Percentiles rank a stretch among this genome's conserved stretches.
These are phyloP conservation scores for Phytopythium delawarense DNA, from an alignment of 352 stramenopile genomes.

Conservation along the genomic window DNA sequence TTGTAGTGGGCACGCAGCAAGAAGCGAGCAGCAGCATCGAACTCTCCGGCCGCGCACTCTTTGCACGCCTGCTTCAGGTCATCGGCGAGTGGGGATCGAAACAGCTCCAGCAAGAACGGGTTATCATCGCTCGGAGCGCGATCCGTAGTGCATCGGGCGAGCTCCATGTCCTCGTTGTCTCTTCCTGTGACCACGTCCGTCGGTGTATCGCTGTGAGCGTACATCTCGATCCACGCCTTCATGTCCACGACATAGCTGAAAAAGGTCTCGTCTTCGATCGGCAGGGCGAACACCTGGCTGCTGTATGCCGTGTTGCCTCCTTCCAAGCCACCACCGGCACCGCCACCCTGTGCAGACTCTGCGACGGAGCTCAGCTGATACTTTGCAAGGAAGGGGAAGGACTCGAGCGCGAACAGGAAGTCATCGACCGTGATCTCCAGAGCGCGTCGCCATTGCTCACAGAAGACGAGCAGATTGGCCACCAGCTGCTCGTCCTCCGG, in stretches of 20 bases:
- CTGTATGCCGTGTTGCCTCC: not conserved
- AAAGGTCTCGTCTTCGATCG: slow-evolving; percentile 33
- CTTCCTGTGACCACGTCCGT: not conserved
- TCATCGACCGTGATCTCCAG: slow-evolving; percentile 48
- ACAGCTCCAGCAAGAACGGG: slow-evolving; percentile 2
- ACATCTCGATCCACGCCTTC: slow-evolving; percentile 8
- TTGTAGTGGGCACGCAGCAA: slow-evolving; percentile 54
- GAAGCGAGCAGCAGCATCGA: slow-evolving; percentile 18
- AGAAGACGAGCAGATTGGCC: slow-evolving; percentile 33
- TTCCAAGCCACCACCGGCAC: not conserved
- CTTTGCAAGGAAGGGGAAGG: slow-evolving; percentile 28
- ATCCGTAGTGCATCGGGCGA: not conserved
- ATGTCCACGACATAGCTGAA: slow-evolving; percentile 29
- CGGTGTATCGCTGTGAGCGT: not conserved
- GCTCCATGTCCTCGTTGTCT: not conserved
- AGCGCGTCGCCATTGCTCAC: slow-evolving; percentile 37
- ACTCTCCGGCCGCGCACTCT: slow-evolving; percentile 9
- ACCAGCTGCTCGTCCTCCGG: slow-evolving; percentile 24
- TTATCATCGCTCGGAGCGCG: not conserved
- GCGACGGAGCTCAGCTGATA: slow-evolving; percentile 30
- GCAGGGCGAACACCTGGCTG: slow-evolving; percentile 13
- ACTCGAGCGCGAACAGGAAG: slow-evolving; percentile 43
- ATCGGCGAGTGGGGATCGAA: slow-evolving; percentile 8
- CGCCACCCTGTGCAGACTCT: slow-evolving; percentile 14
- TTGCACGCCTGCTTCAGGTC: slow-evolving; percentile 10